Base-by-base conservation (phyloP, 1,284 basidiomycete species). In the Porogramme epimiltina region DNA sequence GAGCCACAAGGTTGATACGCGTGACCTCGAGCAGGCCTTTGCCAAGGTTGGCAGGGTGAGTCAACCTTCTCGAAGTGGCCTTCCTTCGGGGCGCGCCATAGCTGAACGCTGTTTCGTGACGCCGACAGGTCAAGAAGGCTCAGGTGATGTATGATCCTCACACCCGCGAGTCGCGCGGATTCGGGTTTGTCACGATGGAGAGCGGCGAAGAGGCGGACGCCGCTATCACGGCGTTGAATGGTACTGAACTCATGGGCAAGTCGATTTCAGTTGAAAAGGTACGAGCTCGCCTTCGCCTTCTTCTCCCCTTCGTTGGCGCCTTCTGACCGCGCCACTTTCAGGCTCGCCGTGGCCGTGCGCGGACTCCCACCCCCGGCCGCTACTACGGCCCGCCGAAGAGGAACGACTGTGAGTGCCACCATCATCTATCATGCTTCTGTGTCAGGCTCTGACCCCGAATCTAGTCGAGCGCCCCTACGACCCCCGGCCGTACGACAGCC, bases 141-240 rank as follows among this genome's bases (percentile, higher is more conserved):
- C 91, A 93, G 54, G 88, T 98, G 71, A 98, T 98, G 93, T 89
- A 90, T 66, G 96, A 99, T 75, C 95, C 96, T 24, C 96, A 98
- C 75, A 89, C 90, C 55, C 89, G 93, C 64, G 95, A 98, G 67
- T 95, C 94, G 49, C 92, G 96, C 66, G 96, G 95, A 34, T 98
- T 99, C 64, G 96, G 93, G 40, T 99, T 99, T 71, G 96, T 99
- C 66, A 98, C 94, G 51, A 95, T 96, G 87, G 91, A 93, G 68
- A 81, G 81, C 33, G 70, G 66, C 38, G 92, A 93, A 61, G 95
- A 97, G 65, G 96, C 95, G 4, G 91, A 95, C 49, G 89, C 90
- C 44, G 93, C 91, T 45, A 87, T 98, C 61, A 82, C 88, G 28
- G 88, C 85, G 9, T 75, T 98, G 61, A 90, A 93, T 69, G 82